phyloP scores from a whole-genome alignment of 2,329 filamentous ascomycete genomes.

The Diaporthe ampelina region DNA sequence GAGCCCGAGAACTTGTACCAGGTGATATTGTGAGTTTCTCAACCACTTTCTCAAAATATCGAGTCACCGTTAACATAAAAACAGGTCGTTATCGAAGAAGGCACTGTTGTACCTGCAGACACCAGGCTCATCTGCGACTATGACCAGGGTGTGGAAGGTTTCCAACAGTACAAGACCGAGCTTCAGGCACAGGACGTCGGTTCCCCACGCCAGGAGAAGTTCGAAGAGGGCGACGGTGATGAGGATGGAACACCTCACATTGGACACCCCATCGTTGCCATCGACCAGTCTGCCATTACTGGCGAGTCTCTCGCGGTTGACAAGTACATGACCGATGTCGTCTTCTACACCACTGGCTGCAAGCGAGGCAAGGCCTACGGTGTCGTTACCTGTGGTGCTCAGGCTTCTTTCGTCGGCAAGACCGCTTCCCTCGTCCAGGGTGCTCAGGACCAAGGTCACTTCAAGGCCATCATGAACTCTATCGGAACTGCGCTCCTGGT shows the following conservation, averaged over 20 bases:
- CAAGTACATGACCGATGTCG: conserved; percentile 82
- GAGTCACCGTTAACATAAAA: not conserved
- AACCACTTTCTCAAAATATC: too few relatives aligned
- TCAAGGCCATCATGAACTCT: conserved; percentile 88
- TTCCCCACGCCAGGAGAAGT: conserved; percentile 69
- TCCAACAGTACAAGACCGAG: conserved; percentile 45
- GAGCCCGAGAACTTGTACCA: conserved; percentile 78
- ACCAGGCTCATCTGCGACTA: conserved; percentile 79
- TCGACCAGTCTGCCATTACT: conserved; percentile 71
- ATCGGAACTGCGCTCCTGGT: conserved; percentile 82
- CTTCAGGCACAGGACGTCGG: conserved; percentile 74
- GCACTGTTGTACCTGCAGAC: conserved; percentile 76
- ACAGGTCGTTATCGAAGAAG: conserved; percentile 74
- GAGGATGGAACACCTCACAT: conserved; percentile 65
- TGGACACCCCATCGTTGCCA: conserved; percentile 76
- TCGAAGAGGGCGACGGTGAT: conserved; percentile 66
- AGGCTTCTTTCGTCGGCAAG: conserved; percentile 82
- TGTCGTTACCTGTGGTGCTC: conserved; percentile 76
- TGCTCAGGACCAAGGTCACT: conserved; percentile 80
- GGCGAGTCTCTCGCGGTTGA: conserved; percentile 85
- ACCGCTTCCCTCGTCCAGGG: conserved; percentile 82
- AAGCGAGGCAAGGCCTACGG: conserved; percentile 84
- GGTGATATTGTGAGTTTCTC: conserved; percentile 71
- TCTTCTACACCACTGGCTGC: conserved; percentile 86
- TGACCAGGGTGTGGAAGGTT: conserved; percentile 73